Evolutionary conservation across 2,329 filamentous ascomycete genomes (phyloP), one percentile per base, ranked within the genome.

Genomic region (Colletotrichum falcatum): DNA sequence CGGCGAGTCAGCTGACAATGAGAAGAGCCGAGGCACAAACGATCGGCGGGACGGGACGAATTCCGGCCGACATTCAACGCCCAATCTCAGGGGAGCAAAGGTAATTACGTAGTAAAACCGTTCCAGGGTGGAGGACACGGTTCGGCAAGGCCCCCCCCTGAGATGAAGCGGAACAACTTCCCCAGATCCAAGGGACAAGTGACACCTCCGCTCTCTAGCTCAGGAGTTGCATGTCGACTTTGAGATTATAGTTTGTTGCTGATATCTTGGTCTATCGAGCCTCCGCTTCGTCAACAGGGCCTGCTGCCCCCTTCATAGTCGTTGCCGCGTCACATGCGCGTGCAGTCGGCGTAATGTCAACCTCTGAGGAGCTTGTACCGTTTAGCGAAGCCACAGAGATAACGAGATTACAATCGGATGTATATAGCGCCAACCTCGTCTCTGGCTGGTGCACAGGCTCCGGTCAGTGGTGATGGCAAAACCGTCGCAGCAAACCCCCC

Each of bases 381-480:
- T 76, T 77, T 42, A 61, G 70, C 3, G 64, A 74, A 51, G 77
- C 77, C 3, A 75, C 70, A 4, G 60, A 71, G 35, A 62, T 76
- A 35, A 64, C 72, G 18, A 71, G 56, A 20, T 66, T 76, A n/a
- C 75, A 73, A 26, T 66, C 74, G 0, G 68, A 76, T 30, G 71
- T 70, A 1, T 78, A 79, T 64, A 56, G 59, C 2, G 76, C 71
- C 42, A 74, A 74, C 26, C 72, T 79, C 0, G 28, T 56, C 11
- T 68, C 74, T 9, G 72, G 71, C 0, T 78, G 73, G 55, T 75
- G 73, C 64, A 77, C 77, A 26, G 77, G 76, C 8, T 73, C 75
- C 26, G 77, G 70, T 71, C 18, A 37, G 53, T 69, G 3, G 44
- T n/a, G n/a, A n/a, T 9, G 12, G n/a, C n/a, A 1, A n/a, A 12